phyloP scores from a whole-genome alignment of 768 basidiomycete species.

The Amyloporia xantha region DNA sequence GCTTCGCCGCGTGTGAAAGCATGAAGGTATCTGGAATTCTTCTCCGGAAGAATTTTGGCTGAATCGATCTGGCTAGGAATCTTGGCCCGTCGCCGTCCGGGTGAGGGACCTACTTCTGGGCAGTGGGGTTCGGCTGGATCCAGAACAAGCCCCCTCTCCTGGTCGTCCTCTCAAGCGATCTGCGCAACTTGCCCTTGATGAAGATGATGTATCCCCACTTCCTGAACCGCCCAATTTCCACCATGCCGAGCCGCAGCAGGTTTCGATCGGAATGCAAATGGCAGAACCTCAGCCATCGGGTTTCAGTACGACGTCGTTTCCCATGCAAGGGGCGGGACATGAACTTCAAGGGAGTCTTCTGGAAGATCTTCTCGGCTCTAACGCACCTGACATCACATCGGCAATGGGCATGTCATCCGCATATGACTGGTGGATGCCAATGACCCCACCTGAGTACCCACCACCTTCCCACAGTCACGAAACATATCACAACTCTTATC shows the following conservation, averaged over 20 bases:
- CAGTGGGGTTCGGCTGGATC: conserved; percentile 16
- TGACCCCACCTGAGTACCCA: neutral
- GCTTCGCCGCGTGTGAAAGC: conserved; percentile 53
- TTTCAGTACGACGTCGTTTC: neutral
- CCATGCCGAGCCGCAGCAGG: too few relatives aligned
- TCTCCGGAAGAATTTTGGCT: neutral
- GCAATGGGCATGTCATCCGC: neutral
- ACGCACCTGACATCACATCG: neutral
- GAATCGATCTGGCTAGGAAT: conserved; percentile 29
- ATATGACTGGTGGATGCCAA: conserved; percentile 1
- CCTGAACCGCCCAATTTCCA: too few relatives aligned
- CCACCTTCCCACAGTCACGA: neutral
- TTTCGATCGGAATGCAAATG: too few relatives aligned
- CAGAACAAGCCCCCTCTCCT: neutral
- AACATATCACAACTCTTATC: too few relatives aligned
- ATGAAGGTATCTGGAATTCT: conserved; percentile 47
- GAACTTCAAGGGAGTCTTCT: neutral
- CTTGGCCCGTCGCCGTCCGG: conserved; percentile 70
- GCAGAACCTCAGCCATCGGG: too few relatives aligned
- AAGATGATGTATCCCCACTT: too few relatives aligned
- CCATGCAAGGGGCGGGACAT: neutral
- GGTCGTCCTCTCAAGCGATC: neutral
- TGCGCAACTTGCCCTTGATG: neutral
- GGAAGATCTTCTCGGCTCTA: neutral
- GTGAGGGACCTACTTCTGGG: conserved; percentile 64